A percentile compares a stretch with the other conserved stretches of the same genome.
Conservation (phyloP, 495 filamentous ascomycete genomes). For the Tricharina praecox region DNA sequence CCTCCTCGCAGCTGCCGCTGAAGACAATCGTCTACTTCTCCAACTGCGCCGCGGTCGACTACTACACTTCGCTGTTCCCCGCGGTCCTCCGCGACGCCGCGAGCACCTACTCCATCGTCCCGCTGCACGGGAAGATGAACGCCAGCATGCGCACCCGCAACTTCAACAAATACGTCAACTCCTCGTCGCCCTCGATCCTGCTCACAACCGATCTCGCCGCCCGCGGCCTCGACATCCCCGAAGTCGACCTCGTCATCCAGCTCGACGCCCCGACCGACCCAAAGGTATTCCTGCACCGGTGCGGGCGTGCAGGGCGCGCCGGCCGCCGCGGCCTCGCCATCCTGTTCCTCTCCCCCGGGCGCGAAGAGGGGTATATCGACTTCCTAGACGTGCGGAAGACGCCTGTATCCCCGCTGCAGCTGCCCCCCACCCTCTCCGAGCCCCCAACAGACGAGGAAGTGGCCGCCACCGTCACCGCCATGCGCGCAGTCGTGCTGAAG, state of each 20-base stretch:
- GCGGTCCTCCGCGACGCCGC: conserved; percentile 32
- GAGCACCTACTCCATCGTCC: conserved; percentile 45
- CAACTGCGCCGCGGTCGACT: conserved; percentile 90
- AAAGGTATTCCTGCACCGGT: conserved; percentile 88
- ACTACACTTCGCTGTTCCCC: conserved; percentile 63
- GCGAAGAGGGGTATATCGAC: conserved; percentile 74
- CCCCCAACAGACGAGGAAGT: conserved; percentile 41
- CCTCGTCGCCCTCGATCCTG: conserved; percentile 50
- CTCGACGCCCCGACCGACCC: conserved; percentile 83
- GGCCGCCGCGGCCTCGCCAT: conserved; percentile 73
- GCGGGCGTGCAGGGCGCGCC: conserved; percentile 79
- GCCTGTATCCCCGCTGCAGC: conserved; percentile 56
- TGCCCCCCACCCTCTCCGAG: conserved; percentile 4
- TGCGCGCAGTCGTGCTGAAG: conserved; percentile 43
- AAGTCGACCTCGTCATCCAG: conserved; percentile 85
- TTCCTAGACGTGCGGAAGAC: conserved; percentile 84
- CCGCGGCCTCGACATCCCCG: conserved; percentile 81
- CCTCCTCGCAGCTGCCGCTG: conserved; percentile 36
- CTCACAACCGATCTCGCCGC: conserved; percentile 54
- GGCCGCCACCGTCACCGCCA: conserved; percentile 32
- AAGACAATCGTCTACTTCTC: conserved; percentile 90
- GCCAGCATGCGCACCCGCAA: conserved; percentile 65
- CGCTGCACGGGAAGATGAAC: conserved; percentile 79
- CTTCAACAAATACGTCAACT: conserved; percentile 57
- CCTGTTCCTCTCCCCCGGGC: conserved; percentile 62